Percentiles rank a stretch among this genome's conserved stretches.
These are phyloP conservation scores for Hibiscus syriacus DNA, from an alignment of 345 rosid genomes.

Conservation along the genomic window DNA sequence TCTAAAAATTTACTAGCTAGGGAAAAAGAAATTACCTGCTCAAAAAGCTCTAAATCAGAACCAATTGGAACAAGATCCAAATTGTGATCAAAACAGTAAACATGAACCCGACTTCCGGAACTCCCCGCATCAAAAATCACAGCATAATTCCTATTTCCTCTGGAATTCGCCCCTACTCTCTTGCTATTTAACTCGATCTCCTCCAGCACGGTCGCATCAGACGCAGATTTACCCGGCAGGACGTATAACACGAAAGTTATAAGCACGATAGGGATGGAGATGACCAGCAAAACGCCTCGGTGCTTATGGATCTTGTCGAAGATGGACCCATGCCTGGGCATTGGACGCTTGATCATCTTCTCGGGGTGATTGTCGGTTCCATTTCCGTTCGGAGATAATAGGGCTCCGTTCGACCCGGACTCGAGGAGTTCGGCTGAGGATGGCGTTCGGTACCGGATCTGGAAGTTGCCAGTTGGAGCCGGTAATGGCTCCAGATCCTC, in stretches of 20 bases:
- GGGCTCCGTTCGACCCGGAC: constrained; percentile 20
- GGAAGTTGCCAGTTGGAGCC: constrained; percentile 60
- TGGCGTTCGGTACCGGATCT: constrained; percentile 90
- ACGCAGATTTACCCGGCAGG: constrained; percentile 45
- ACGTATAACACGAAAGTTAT: constrained; percentile 49
- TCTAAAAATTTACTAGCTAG: neutral
- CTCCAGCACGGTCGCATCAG: constrained; percentile 29
- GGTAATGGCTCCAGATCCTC: constrained; percentile 70
- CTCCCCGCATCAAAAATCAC: constrained; percentile 94
- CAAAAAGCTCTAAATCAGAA: constrained; percentile 78
- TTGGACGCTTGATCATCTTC: constrained; percentile 54
- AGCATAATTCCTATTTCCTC: constrained; percentile 45
- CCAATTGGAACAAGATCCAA: constrained; percentile 91
- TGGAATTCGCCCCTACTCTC: constrained; percentile 34
- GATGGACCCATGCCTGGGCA: constrained; percentile 39
- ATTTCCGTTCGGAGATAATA: constrained; percentile 29
- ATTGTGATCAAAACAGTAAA: constrained; percentile 76
- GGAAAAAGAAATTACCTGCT: constrained; percentile 31
- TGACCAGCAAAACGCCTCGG: constrained; percentile 50
- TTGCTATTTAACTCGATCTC: constrained; percentile 38
- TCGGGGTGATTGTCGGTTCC: constrained; percentile 26
- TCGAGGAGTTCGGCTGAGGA: constrained; percentile 54
- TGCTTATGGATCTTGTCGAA: constrained; percentile 76
- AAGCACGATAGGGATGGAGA: constrained; percentile 59
- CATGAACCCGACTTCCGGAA: constrained; percentile 96